Percentiles rank a stretch among this genome's conserved stretches.
Conservation (phyloP, 129 eudicot species). For the Apium graveolens region DNA sequence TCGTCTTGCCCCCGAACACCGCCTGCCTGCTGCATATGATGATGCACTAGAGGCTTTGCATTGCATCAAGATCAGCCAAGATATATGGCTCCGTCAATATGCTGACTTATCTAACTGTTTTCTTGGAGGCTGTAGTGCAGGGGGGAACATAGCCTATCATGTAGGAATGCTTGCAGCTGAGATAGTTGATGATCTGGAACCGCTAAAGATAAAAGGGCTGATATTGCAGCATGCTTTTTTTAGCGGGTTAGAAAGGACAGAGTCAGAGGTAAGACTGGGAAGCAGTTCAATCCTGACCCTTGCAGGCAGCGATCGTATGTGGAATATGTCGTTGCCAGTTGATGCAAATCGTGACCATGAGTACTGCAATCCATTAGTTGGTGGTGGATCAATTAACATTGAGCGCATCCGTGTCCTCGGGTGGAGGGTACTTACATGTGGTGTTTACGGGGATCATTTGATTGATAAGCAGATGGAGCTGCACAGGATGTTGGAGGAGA, state of each 20-base stretch:
- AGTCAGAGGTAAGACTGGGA: constrained; percentile 23
- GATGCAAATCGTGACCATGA: constrained; percentile 34
- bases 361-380: constrained; percentile 27
- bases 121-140: constrained; percentile 42
- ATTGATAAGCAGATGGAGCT: constrained; percentile 27
- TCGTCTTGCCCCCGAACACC: constrained; percentile 54
- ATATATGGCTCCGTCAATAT: constrained; percentile 32
- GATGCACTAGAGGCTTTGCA: constrained; percentile 43
- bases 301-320: constrained; percentile 22
- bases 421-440: constrained; percentile 35
- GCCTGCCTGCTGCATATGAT: constrained; percentile 58
- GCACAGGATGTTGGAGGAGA: constrained; percentile 19
- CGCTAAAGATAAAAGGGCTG: constrained; percentile 30
- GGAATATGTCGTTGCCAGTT: constrained; percentile 28
- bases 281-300: constrained; percentile 26
- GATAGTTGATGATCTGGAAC: constrained; percentile 19
- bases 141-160: constrained; percentile 55
- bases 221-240: constrained; percentile 36
- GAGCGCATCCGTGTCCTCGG: constrained; percentile 24
- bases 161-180: constrained; percentile 33
- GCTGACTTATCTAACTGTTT: constrained; percentile 33
- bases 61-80: constrained; percentile 26
- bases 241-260: constrained; percentile 29
- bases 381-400: constrained; percentile 17
- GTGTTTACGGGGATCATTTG: constrained; percentile 28